Evolutionary conservation across 2,329 filamentous ascomycete species (phyloP), one percentile per base, ranked within the genome.

Genomic region (Diaporthe batatas): DNA sequence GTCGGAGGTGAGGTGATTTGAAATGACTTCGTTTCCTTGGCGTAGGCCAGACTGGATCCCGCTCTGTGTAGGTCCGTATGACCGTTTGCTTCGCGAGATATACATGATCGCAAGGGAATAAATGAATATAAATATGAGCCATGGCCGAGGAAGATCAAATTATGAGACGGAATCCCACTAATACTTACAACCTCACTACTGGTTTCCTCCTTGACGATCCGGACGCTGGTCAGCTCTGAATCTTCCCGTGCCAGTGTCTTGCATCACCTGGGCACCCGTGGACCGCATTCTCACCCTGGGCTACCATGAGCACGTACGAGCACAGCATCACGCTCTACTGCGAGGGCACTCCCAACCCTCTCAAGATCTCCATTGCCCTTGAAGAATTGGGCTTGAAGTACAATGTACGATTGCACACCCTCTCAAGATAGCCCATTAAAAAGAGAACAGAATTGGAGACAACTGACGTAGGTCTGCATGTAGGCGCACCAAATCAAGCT

Each of bases 311-410:
- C 59, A 23, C 42, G 14, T 18, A 49, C 18, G 8, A 49, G 42
- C 51, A 54, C 51, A 34, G 11, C 10, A 64, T 64, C 8, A 64
- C 29, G 44, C 36, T 57, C 53, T 64, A 39, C 42, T 39, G 32
- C 11, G 44, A 69, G 23, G 44, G 34, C 44, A 67, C 68, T n/a
- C 68, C 72, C n/a, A 73, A 71, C 23, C 68, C 72, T 8, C 70
- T 62, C 44, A 73, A 73, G 59, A 62, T 71, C 3, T 36, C 65
- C 42, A 73, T 73, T 25, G 59, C 65, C 18, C 72, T 71, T 8
- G 68, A 73, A 16, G 72, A 73, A 25, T 29, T 73, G 21, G 68
- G 68, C 23, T 47, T 64, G 23, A 64, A 64, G 58, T 64, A 64
- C 58, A 64, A 47, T 14, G 58, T 64, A 64, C 2, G 25, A 29